Evolutionary conservation across 495 filamentous ascomycete genomes (phyloP), one percentile per base, ranked within the genome.

Genomic region (Hypoxylon cercidicola): DNA sequence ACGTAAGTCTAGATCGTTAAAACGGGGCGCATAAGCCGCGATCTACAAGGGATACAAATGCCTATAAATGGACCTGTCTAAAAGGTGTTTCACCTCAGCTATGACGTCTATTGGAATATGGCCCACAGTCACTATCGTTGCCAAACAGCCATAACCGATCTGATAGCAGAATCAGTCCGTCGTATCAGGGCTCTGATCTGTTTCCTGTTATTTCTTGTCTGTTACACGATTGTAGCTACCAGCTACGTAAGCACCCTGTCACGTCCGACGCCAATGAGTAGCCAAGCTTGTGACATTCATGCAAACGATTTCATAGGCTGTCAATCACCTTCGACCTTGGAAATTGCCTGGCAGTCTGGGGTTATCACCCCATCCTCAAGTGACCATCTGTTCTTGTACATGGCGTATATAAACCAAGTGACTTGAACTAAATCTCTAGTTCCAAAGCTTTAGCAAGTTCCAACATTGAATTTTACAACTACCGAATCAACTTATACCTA

Each of bases 171-270:
- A 55, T 49, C 41, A 30, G 9, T 15, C 21, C n/a, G n/a, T n/a
- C n/a, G n/a, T n/a, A n/a, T n/a, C n/a, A 53, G 40, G 18, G 15
- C 25, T 54, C 16, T 10, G 18, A n/a, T n/a, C n/a, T n/a, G n/a
- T 4, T 41, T 57, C 48, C 23, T 20, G 19, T 34, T 28, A 46
- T 44, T 19, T 28, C n/a, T 43, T 30, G 19, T 25, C 2, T 28
- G 46, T 67, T 51, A 53, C 64, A 67, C 64, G 37, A 57, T 53
- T 53, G 25, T 16, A 55, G 48, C 37, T 37, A 6, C 15, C 34
- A 53, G 46, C 57, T 67, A 66, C 64, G 52, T 66, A 66, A 61
- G 40, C 51, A 54, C 40, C 61, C 40, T 64, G 48, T 64, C 53
- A 64, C 53, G 30, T 65, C 62, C 54, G 50, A 60, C 55, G 55